Base-by-base conservation (phyloP, 805 yeast genomes). In the Candida saitoana region DNA sequence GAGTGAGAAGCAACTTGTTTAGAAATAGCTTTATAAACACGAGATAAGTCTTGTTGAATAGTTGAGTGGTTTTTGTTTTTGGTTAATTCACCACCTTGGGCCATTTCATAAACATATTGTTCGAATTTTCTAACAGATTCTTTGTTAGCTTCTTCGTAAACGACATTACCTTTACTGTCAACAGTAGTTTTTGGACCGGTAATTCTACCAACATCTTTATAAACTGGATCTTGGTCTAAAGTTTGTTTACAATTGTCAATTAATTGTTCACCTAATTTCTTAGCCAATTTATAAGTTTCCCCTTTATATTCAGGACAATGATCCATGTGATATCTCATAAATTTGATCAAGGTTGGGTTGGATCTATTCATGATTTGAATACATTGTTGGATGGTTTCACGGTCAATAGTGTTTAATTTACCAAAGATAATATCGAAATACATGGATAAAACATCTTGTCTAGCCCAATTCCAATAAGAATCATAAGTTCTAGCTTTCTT, bases 401-500 rank as follows among this genome's bases (percentile, higher is more conserved):
- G 82, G 66, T 93, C 98, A 51, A 93, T 85, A 46, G 87, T 83
- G 48, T 89, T 80, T 49, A 85, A 77, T 50, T 87, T 84, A 64
- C 99, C 99, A 65, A 93, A 95, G 54, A 93, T 89, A 57, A 93
- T 89, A 67, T 93, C 97, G 62, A 79, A 93, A 71, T 87, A 93
- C 87, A 93, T 84, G 38, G 89, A 80, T 54, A 93, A 73, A 47
- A 93, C 86, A 63, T 93, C 96, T 74, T 93, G 99, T 68, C 97
- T 87, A 37, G 98, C 97, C 99, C 99, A 93, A 69, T 95, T 95
- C 99, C 99, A 93, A 69, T 90, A 89, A 17, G 97, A 89, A 69
- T 93, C 98, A 66, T 91, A 93, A 41, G 84, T 82, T 73, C 99
- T 86, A 20, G 97, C 96, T 74, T 93, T 93, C 69, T 86, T 77